Evolutionary conservation across 1,284 basidiomycete genomes (phyloP), one percentile per base, ranked within the genome.

Genomic region (Exobasidium cylindrosporum): DNA sequence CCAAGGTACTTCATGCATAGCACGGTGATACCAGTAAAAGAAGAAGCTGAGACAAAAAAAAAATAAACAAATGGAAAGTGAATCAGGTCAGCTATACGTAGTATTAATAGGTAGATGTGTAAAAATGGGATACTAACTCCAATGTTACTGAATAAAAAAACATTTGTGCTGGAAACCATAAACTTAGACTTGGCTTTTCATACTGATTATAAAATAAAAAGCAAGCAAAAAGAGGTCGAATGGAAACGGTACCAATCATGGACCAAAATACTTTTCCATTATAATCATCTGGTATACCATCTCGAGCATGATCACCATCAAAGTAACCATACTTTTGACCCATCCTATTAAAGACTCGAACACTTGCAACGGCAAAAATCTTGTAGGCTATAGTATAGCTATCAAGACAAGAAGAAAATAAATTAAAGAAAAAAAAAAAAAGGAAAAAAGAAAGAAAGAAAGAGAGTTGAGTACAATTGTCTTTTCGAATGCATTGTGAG

Each of bases 1-100:
- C 17, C 35, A 58, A 4, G 61, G 44, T 1, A 65, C 60, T 49
- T 74, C 70, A 58, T 77, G 76, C 68, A 73, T 71, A 2, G 60
- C 40, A 13, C 73, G 69, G 50, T 77, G 76, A 47, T 72, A 71
- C 65, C 66, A 67, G 69, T 74, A 77, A 65, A 74, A 78, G 60
- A 63, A 77, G 40, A 74, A 74, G 63, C 73, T 53, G 56, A 62
- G 32, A 29, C 11, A 11, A 40, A 40, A 17, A 40, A 40, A 17
- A 40, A 40, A 17, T 17, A 40, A 17, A 40, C 7, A 17, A 40
- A 40, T 7, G 17, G 17, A 17, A 40, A 40, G 35, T n/a, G n/a
- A n/a, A n/a, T n/a, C n/a, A n/a, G n/a, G n/a, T n/a, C n/a, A n/a
- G n/a, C n/a, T n/a, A n/a, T n/a, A n/a, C n/a, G n/a, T n/a, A n/a